A percentile compares a stretch with the other conserved stretches of the same genome.
Conservation (phyloP, 2,329 filamentous ascomycete species). For the Ophiosphaerella herpotricha region DNA sequence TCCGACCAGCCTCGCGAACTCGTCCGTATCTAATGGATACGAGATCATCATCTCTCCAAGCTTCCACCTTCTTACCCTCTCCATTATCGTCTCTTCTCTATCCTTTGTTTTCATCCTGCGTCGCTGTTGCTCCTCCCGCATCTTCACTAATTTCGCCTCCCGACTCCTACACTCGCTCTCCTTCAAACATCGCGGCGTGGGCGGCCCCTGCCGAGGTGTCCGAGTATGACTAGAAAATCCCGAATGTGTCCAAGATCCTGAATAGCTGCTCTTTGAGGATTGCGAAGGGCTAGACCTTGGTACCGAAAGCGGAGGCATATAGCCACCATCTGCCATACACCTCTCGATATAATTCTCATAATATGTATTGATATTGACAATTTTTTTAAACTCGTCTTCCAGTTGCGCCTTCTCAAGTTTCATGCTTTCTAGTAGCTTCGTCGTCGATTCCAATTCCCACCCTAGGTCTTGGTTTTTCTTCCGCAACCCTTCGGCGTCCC, state of each 20-base stretch:
- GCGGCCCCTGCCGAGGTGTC: neutral
- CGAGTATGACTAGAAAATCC: neutral
- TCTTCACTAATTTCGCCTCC: neutral
- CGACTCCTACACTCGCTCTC: neutral
- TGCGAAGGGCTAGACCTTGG: neutral
- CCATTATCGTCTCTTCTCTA: neutral
- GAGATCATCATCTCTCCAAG: neutral
- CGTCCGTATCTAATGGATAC: conserved; percentile 5
- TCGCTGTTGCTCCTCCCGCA: conserved; percentile 1
- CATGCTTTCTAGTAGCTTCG: neutral
- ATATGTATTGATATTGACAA: neutral
- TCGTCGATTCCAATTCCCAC: neutral
- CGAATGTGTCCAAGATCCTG: no score
- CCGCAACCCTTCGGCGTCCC: conserved; percentile 7
- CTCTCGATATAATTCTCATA: conserved; percentile 1
- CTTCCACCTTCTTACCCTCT: neutral
- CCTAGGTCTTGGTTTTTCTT: conserved; percentile 6
- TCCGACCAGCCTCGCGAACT: neutral
- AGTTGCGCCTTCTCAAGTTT: conserved; percentile 4
- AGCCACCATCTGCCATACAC: neutral
- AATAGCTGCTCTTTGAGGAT: neutral
- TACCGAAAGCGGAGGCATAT: neutral
- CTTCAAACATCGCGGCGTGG: neutral
- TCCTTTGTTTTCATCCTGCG: neutral
- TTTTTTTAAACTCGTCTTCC: neutral